These are phyloP conservation scores for Talaromyces sp. DNA, from an alignment of 2,329 filamentous ascomycete species.

Conservation along the genomic window DNA sequence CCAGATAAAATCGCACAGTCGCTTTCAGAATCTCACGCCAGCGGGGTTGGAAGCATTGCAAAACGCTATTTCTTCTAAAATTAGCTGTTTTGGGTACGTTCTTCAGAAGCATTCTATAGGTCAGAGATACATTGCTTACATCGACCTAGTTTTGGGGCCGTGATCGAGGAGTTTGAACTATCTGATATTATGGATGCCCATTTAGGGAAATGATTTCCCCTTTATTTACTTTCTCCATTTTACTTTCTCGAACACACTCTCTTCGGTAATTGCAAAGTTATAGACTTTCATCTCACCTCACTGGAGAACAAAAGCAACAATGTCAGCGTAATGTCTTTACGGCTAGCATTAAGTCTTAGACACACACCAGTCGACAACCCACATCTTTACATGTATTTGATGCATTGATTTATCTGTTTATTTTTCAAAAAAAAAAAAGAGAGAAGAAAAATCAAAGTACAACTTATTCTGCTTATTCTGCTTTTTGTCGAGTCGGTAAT, in stretches of 20 bases:
- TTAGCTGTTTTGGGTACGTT: constrained; percentile 14
- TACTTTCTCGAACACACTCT: background rate
- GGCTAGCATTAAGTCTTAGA: too few species aligned
- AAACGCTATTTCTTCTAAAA: constrained; percentile 11
- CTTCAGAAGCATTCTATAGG: background rate
- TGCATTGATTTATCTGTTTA: too few species aligned
- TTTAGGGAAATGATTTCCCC: background rate
- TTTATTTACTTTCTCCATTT: background rate
- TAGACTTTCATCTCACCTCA: background rate
- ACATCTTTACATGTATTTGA: too few species aligned
- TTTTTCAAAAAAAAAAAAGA: background rate
- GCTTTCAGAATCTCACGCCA: constrained; percentile 17
- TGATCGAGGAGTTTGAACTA: background rate
- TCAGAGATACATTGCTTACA: background rate
- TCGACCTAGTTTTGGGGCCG: background rate
- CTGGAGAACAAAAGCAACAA: background rate
- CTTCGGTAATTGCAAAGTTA: too few species aligned
- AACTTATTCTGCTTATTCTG: constrained; percentile 34
- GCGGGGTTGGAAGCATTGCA: constrained; percentile 15
- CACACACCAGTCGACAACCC: too few species aligned
- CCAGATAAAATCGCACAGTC: constrained; percentile 19
- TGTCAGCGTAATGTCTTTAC: background rate
- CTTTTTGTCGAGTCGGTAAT: constrained; percentile 29
- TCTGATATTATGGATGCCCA: background rate
- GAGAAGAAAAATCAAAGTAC: constrained; percentile 14